Percentiles rank a stretch among this genome's conserved stretches.
These are phyloP conservation scores for Candida sanyaensis DNA, from an alignment of 1,139 yeast genomes.

Conservation along the genomic window DNA sequence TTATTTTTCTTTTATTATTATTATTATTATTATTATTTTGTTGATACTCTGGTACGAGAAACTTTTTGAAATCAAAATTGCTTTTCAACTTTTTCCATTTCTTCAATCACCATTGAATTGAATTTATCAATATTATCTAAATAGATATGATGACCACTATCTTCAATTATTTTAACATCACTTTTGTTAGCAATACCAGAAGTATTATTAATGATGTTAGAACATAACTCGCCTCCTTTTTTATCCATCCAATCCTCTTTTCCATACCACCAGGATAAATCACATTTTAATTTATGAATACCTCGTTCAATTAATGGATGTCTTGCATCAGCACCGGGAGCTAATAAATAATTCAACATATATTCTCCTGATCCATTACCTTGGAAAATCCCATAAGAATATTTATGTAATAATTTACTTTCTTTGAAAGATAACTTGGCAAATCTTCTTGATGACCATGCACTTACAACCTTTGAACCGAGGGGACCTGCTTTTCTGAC, in stretches of 20 bases:
- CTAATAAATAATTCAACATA: slow-evolving; percentile 64
- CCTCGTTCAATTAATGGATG: slow-evolving; percentile 56
- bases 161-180: slow-evolving; percentile 45
- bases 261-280: slow-evolving; percentile 71
- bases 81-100: slow-evolving; percentile 23
- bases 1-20: not conserved
- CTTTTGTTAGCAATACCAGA: slow-evolving; percentile 24
- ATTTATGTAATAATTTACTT: slow-evolving; percentile 53
- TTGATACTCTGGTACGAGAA: no score
- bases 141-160: slow-evolving; percentile 73
- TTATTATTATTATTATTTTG: no score
- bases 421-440: slow-evolving; percentile 47
- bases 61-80: not conserved
- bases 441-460: slow-evolving; percentile 75
- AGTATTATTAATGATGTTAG: slow-evolving; percentile 32
- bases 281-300: slow-evolving; percentile 49
- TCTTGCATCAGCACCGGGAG: slow-evolving; percentile 78
- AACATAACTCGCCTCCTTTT: slow-evolving; percentile 52
- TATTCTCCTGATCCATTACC: slow-evolving; percentile 78
- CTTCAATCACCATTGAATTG: slow-evolving; percentile 46
- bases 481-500: slow-evolving; percentile 65
- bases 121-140: slow-evolving; percentile 58
- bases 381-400: slow-evolving; percentile 71
- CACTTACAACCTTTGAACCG: slow-evolving; percentile 72
- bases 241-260: slow-evolving; percentile 78